Evolutionary conservation across 768 basidiomycete genomes (phyloP).

Genomic region (Candolleomyces aberdarensis): DNA sequence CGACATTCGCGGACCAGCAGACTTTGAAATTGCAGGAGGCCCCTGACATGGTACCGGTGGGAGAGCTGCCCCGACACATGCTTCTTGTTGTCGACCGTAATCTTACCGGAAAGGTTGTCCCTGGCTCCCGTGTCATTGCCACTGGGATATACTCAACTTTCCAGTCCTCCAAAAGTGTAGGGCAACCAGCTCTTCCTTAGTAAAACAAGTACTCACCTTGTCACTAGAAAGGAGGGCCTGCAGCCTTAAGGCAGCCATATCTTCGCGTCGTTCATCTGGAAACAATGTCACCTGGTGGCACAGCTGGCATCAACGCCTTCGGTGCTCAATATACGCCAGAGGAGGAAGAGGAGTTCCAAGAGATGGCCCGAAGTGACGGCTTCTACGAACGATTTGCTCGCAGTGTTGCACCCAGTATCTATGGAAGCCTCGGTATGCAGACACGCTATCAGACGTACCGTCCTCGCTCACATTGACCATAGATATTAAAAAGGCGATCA

Average conservation of each 20-base stretch:
- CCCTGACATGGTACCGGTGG: slow-evolving; percentile 99
- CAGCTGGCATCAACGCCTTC: slow-evolving; percentile 77
- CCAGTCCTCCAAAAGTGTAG: slow-evolving; percentile 80
- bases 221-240: slow-evolving; percentile 71
- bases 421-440: slow-evolving; percentile 78
- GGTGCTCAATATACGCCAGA: slow-evolving; percentile 89
- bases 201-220: neutral
- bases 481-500: slow-evolving; percentile 99
- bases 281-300: slow-evolving; percentile 72
- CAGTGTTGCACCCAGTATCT: slow-evolving; percentile 97
- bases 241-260: slow-evolving; percentile 91
- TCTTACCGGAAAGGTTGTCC: slow-evolving; percentile 89
- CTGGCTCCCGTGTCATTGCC: slow-evolving; percentile 91
- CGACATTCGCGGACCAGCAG: slow-evolving; percentile 93
- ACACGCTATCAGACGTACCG: neutral
- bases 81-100: slow-evolving; percentile 88
- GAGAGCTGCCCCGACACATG: slow-evolving; percentile 96
- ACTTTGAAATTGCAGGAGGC: slow-evolving; percentile 97
- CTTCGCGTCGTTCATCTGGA: slow-evolving; percentile 92
- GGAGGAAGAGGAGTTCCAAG: slow-evolving; percentile 95
- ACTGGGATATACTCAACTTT: slow-evolving; percentile 98
- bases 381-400: slow-evolving; percentile 93
- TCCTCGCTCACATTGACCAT: slow-evolving; percentile 6
- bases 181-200: slow-evolving; percentile 12
- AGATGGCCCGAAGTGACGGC: slow-evolving; percentile 83